phyloP scores from a whole-genome alignment of 495 filamentous ascomycete species.

The Hyaloscypha finlandica region DNA sequence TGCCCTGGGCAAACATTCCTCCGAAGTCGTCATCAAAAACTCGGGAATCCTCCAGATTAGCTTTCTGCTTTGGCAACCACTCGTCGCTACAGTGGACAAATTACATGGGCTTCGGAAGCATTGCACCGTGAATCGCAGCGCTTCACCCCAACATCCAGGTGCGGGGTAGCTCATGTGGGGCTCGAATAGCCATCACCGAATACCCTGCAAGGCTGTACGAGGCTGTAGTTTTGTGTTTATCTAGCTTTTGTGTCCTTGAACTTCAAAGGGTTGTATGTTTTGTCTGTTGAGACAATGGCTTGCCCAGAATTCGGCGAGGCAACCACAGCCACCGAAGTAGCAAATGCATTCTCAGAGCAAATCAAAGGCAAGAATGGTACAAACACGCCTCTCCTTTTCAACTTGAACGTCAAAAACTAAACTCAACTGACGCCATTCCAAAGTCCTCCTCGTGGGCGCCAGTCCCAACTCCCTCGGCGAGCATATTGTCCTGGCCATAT shows the following conservation, averaged over 20 bases:
- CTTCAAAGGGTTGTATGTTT: background rate
- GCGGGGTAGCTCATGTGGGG: slow-evolving; percentile 9
- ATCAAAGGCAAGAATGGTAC: slow-evolving; percentile 41
- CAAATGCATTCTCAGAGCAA: slow-evolving; percentile 41
- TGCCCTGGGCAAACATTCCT: background rate
- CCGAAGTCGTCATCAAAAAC: background rate
- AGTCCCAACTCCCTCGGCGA: slow-evolving; percentile 47
- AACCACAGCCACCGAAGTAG: slow-evolving; percentile 47
- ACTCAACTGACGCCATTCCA: background rate
- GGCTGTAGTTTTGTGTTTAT: background rate
- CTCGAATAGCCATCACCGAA: background rate
- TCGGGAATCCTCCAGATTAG: slow-evolving; percentile 2
- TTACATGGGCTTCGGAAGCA: slow-evolving; percentile 12
- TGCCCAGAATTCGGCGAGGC: slow-evolving; percentile 44
- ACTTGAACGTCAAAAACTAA: too few relatives aligned
- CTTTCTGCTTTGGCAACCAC: background rate
- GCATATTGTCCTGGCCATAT: slow-evolving; percentile 46
- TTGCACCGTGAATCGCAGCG: background rate
- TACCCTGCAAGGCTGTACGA: background rate
- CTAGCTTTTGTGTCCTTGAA: background rate
- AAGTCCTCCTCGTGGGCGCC: slow-evolving; percentile 45
- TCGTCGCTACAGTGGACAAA: background rate
- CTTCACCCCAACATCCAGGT: slow-evolving; percentile 1
- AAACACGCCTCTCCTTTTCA: background rate
- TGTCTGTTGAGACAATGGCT: background rate